These are phyloP conservation scores for Bacidia gigantensis DNA, from an alignment of 495 filamentous ascomycete species.

Conservation along the genomic window DNA sequence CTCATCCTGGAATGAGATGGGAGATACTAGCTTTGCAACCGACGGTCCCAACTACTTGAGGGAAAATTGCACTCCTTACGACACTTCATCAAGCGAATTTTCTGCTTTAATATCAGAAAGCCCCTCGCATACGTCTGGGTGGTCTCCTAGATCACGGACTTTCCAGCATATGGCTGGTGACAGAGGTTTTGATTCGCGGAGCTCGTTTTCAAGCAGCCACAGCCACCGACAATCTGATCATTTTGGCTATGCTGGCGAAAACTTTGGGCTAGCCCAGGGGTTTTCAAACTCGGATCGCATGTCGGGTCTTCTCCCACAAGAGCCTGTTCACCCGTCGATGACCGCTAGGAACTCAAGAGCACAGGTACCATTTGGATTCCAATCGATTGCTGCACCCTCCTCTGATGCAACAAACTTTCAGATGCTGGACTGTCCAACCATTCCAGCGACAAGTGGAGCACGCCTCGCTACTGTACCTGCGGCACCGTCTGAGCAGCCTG, in stretches of 20 bases:
- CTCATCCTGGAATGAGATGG: neutral
- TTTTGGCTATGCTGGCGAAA: neutral
- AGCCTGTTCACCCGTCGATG: neutral
- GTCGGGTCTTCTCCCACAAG: no score
- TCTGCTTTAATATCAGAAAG: neutral
- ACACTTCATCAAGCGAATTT: neutral
- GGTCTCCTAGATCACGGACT: neutral
- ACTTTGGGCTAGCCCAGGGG: neutral
- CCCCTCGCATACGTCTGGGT: neutral
- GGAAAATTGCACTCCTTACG: neutral
- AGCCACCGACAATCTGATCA: neutral
- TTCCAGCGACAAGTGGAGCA: neutral
- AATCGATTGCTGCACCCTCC: neutral
- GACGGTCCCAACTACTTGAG: neutral
- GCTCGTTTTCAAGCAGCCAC: neutral
- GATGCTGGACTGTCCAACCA: neutral
- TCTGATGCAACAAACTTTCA: neutral
- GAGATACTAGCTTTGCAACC: neutral
- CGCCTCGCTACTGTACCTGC: neutral
- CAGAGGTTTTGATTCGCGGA: neutral
- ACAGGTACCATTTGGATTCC: neutral
- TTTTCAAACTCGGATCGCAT: no score
- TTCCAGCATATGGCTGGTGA: neutral
- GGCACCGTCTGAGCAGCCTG: neutral
- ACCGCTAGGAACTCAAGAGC: neutral